A percentile compares a stretch with the other conserved stretches of the same genome.
Evolutionary conservation across 805 yeast species (phyloP).

Genomic region (Wickerhamomyces queroliae): DNA sequence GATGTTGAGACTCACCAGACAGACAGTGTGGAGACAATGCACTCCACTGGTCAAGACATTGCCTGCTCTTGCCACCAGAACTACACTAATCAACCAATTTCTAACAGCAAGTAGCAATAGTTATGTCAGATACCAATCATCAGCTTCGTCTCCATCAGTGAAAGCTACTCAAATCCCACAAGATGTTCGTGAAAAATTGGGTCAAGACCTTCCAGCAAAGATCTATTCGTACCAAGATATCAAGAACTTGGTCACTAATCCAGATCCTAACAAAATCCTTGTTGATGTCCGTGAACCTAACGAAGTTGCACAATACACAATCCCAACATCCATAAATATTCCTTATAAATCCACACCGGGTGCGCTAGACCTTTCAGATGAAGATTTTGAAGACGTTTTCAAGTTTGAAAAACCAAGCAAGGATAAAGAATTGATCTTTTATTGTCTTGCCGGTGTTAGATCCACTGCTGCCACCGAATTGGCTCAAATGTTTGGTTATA

Average conservation of each 20-base stretch:
- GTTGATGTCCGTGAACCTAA: constrained; percentile 92
- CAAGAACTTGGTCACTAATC: constrained; percentile 35
- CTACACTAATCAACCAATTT: neutral
- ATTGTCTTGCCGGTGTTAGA: constrained; percentile 91
- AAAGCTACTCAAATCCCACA: constrained; percentile 4
- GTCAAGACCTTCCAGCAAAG: constrained; percentile 31
- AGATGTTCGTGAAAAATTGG: constrained; percentile 7
- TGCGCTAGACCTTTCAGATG: constrained; percentile 73
- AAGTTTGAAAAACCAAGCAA: constrained; percentile 74
- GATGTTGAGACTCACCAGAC: neutral
- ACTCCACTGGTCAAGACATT: neutral
- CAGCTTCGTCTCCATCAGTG: neutral
- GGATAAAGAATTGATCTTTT: constrained; percentile 74
- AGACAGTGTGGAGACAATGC: neutral
- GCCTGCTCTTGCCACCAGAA: constrained; percentile 1
- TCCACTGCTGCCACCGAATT: constrained; percentile 86
- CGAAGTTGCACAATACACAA: constrained; percentile 64
- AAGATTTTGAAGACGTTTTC: constrained; percentile 75
- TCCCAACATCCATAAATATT: constrained; percentile 80
- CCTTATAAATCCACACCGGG: constrained; percentile 92
- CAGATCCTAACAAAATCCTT: constrained; percentile 47
- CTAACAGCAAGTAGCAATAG: neutral
- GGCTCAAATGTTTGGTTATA: constrained; percentile 86
- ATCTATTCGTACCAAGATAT: constrained; percentile 48
- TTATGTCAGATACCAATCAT: constrained; percentile 8